Evolutionary conservation across 305 asterid genomes (phyloP).

Genomic region (Euphrasia arctica): DNA sequence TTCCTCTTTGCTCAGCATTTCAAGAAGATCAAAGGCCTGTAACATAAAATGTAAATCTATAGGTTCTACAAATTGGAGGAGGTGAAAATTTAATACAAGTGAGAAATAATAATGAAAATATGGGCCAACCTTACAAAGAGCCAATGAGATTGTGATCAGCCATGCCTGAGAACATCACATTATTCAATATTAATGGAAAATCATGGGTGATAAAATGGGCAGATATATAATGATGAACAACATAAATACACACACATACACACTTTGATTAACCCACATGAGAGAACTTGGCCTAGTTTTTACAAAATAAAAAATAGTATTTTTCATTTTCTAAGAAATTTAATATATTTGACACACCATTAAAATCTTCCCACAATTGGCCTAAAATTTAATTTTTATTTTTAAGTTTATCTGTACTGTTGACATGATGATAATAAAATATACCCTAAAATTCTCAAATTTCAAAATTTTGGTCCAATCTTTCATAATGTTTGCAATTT

Average conservation of each 20-base stretch:
- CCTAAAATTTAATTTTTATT: no score
- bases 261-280: no score
- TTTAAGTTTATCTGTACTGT: no score
- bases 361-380: no score
- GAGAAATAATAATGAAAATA: conserved; percentile 16
- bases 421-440: background rate
- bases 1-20: conserved; percentile 92
- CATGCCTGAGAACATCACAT: conserved; percentile 64
- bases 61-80: conserved; percentile 8
- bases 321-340: no score
- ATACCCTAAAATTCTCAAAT: background rate
- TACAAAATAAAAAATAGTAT: no score
- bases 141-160: conserved; percentile 76
- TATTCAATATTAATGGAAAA: background rate
- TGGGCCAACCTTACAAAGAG: conserved; percentile 79
- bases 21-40: conserved; percentile 91
- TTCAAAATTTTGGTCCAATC: background rate
- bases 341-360: no score
- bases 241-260: no score
- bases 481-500: no score
- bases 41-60: conserved; percentile 12
- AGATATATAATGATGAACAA: no score
- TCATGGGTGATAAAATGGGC: background rate
- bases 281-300: no score
- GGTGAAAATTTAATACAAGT: background rate